These are phyloP conservation scores for Pyrenophora tritici-repentis DNA, from an alignment of 2,329 filamentous ascomycete species.

Conservation along the genomic window DNA sequence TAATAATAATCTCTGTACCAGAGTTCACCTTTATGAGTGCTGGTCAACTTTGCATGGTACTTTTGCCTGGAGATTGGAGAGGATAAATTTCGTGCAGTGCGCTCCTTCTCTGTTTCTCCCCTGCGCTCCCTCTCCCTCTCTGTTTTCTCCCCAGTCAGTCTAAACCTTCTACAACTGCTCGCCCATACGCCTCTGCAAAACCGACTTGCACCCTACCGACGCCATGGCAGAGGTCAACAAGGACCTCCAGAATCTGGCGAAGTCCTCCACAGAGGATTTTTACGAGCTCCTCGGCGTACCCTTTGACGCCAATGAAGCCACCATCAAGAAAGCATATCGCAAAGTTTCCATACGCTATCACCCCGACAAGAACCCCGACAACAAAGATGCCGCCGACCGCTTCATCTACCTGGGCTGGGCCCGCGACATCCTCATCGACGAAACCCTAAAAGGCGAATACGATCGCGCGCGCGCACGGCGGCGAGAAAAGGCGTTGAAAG, in stretches of 20 bases:
- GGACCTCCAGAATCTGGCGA: conserved; percentile 51
- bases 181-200: neutral
- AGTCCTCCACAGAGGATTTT: conserved; percentile 63
- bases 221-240: conserved; percentile 46
- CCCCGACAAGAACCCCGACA: conserved; percentile 79
- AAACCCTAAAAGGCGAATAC: conserved; percentile 74
- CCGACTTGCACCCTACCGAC: neutral
- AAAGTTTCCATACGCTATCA: conserved; percentile 88
- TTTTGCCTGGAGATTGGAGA: no score
- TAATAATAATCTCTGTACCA: no score
- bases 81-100: no score
- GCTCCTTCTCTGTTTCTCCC: no score
- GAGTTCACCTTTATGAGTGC: no score
- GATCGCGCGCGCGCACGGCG: conserved; percentile 75
- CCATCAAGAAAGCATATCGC: conserved; percentile 82
- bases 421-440: conserved; percentile 79
- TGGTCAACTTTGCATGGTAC: no score
- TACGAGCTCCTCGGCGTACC: conserved; percentile 76
- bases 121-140: no score
- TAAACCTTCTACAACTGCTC: neutral
- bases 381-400: conserved; percentile 69
- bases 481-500: conserved; percentile 70
- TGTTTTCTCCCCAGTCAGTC: neutral
- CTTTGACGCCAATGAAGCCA: conserved; percentile 67
- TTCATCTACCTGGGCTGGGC: conserved; percentile 87